Base-by-base conservation (phyloP, 176 grass and related monocot species). In the Dactylis glomerata region DNA sequence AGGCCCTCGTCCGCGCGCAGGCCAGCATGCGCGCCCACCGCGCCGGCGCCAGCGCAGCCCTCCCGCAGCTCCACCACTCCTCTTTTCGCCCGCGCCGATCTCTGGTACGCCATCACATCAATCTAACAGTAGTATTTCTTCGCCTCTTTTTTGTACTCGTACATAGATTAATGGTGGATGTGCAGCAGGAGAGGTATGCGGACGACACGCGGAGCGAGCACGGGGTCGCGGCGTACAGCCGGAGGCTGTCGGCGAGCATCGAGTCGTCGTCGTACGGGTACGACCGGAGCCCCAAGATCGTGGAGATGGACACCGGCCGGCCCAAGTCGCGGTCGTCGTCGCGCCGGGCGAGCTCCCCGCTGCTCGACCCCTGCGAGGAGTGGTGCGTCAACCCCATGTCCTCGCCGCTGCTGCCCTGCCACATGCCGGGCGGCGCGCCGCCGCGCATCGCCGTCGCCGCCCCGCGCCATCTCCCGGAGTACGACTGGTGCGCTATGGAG, bases 231-330 rank as follows among this genome's bases (percentile, higher is more conserved):
- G 68, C 89, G 73, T 94, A 87, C 86, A 73, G 89, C 80, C 83
- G 93, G 20, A 81, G 90, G 73, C 64, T 94, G 69, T 96, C 93
- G 9, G 88, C 96, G 30, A 92, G 81, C 85, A 62, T 96, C 57
- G 96, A 99, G 52, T 94, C 92, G 1, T 87, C 85, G 27, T 94
- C 88, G 49, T 87, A 84, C 56, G 96, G 91, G 23, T 96, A 75
- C 66, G 96, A 96, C 75, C 81, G 70, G 81, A 99, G 96, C 86
- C 93, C 96, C 2, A 99, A 99, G 87, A 95, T 96, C 46, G 96
- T 99, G 17, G 96, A 96, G 77, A 90, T 99, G 36, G 96, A 99
- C 76, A 90, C 93, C 10, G 80, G 90, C 11, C 91, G 96, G 20
- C 93, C 96, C 62, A 96, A 82, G 80, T 94, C 93, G 73, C 83